These are phyloP conservation scores for Mallotus repandus DNA, from an alignment of 441 rosid species.

Conservation along the genomic window DNA sequence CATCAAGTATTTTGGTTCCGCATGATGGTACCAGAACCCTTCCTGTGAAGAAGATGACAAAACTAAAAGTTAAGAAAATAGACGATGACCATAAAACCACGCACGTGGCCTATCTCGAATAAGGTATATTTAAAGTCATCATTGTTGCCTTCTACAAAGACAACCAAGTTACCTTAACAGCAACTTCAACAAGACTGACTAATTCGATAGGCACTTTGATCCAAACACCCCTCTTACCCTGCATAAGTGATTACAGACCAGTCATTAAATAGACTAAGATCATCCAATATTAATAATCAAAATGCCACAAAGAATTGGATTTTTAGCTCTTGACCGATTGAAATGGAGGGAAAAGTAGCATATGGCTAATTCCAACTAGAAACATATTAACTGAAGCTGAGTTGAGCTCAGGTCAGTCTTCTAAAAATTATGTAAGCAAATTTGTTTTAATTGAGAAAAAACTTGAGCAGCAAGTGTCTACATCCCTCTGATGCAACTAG, in stretches of 20 bases:
- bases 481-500: too few species aligned
- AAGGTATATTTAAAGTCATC: conserved; percentile 5
- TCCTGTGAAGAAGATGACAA: conserved; percentile 45
- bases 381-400: too few species aligned
- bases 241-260: conserved; percentile 16
- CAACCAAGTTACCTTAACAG: conserved; percentile 52
- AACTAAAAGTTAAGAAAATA: not conserved
- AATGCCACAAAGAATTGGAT: not conserved
- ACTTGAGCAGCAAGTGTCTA: too few species aligned
- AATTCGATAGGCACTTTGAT: conserved; percentile 72
- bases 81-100: not conserved
- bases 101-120: not conserved
- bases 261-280: not conserved
- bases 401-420: too few species aligned
- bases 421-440: too few species aligned
- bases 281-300: not conserved
- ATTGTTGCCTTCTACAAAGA: not conserved
- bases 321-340: not conserved
- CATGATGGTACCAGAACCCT: conserved; percentile 92
- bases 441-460: too few species aligned
- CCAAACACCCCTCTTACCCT: conserved; percentile 91
- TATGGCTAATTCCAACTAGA: too few species aligned
- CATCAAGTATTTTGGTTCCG: conserved; percentile 81
- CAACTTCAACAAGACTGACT: conserved; percentile 62
- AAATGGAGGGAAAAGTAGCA: not conserved